phyloP scores from a whole-genome alignment of 1,139 yeast genomes.

The Geotrichum phurueaensis region DNA sequence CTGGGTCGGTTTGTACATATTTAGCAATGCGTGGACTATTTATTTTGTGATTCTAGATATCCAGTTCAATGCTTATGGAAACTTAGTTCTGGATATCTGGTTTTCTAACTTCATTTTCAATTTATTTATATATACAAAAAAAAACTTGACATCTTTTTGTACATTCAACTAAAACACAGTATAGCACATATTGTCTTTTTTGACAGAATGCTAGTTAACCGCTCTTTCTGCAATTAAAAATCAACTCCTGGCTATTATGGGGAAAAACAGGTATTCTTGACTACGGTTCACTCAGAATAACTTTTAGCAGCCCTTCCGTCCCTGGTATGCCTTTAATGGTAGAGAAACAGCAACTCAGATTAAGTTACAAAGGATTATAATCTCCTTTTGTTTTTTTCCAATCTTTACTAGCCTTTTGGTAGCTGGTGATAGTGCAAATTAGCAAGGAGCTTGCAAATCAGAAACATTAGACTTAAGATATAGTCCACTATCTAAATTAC shows the following conservation, averaged over 20 bases:
- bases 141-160: too few species aligned
- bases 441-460: too few species aligned
- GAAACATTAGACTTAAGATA: neutral
- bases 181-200: too few species aligned
- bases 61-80: neutral
- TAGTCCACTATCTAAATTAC: neutral
- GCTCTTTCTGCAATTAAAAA: neutral
- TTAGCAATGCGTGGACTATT: neutral
- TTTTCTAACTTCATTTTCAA: neutral
- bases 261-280: too few species aligned
- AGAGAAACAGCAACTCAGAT: too few species aligned
- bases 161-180: too few species aligned
- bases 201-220: neutral
- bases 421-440: too few species aligned
- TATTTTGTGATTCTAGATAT: neutral
- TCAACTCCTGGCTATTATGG: neutral
- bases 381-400: too few species aligned
- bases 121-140: neutral
- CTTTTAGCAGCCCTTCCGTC: too few species aligned
- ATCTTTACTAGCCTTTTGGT: neutral
- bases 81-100: neutral
- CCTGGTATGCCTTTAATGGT: too few species aligned
- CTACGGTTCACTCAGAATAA: too few species aligned
- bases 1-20: neutral
- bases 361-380: too few species aligned